A percentile compares a stretch with the other conserved stretches of the same genome.
Conservation (phyloP, 164 flowering plant species). For the Nymphaea thermarum region DNA sequence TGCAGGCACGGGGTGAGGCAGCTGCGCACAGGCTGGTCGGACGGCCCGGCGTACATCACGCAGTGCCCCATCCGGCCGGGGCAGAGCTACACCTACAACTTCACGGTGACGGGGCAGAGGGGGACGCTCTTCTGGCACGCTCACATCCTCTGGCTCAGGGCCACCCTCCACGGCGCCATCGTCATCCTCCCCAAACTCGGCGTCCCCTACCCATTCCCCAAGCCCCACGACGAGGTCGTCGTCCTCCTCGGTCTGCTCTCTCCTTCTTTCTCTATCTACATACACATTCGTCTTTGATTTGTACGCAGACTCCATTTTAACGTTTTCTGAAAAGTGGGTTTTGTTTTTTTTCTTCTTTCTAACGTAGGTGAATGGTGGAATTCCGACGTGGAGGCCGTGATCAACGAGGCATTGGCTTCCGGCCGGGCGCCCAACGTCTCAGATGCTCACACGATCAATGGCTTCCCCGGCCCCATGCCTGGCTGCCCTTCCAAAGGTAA, state of each 20-base stretch:
- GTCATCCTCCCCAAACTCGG: conserved; percentile 69
- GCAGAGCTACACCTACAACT: conserved; percentile 53
- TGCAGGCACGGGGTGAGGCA: conserved; percentile 76
- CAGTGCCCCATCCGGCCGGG: conserved; percentile 79
- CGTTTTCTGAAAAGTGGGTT: not conserved
- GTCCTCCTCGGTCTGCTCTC: conserved; percentile 36
- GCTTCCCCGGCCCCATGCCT: conserved; percentile 49
- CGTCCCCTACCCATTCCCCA: conserved; percentile 69
- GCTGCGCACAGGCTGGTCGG: conserved; percentile 74
- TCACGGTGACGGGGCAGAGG: conserved; percentile 69
- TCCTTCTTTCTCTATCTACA: not conserved
- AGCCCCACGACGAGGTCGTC: conserved; percentile 51
- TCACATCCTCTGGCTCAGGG: conserved; percentile 67
- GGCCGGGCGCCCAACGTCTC: conserved; percentile 77
- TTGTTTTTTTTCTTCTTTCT: not conserved
- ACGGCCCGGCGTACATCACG: conserved; percentile 81
- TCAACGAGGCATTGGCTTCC: conserved; percentile 47
- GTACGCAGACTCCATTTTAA: not conserved
- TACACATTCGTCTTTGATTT: not conserved
- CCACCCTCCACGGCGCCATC: conserved; percentile 63
- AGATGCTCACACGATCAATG: conserved; percentile 80
- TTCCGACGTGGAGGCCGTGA: conserved; percentile 60
- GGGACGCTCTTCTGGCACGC: conserved; percentile 84
- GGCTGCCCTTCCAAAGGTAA: conserved; percentile 21
- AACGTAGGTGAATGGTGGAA: conserved; percentile 82